These are phyloP conservation scores for Coriolopsis trogii DNA, from an alignment of 1,284 basidiomycete species.

Conservation along the genomic window DNA sequence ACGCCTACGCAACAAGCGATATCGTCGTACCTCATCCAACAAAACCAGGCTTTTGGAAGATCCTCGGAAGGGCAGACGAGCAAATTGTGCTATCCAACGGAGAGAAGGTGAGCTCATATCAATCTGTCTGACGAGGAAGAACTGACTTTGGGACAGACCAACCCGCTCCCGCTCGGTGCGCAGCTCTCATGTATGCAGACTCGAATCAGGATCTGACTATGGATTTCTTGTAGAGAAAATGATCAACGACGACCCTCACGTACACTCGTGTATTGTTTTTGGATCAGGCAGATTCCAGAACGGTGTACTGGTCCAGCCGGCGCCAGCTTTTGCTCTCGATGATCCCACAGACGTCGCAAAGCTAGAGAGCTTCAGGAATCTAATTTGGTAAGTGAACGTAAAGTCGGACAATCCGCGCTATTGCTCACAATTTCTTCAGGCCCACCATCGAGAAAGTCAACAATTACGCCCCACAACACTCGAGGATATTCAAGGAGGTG, in stretches of 20 bases:
- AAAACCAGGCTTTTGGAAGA: not conserved
- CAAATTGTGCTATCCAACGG: slow-evolving; percentile 6
- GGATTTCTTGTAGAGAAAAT: slow-evolving; percentile 24
- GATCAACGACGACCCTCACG: slow-evolving; percentile 35
- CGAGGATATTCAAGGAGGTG: slow-evolving; percentile 43
- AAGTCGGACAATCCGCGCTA: too few species aligned
- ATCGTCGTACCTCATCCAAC: slow-evolving; percentile 4
- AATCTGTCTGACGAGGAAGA: not conserved
- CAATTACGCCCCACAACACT: slow-evolving; percentile 41
- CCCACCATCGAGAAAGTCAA: slow-evolving; percentile 41
- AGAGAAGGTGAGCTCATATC: slow-evolving; percentile 1
- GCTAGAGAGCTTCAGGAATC: slow-evolving; percentile 29
- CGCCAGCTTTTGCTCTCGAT: slow-evolving; percentile 21
- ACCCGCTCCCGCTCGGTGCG: slow-evolving; percentile 8
- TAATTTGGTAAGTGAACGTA: slow-evolving; percentile 33
- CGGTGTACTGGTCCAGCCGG: slow-evolving; percentile 39
- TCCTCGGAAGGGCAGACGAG: slow-evolving; percentile 8
- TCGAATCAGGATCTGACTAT: not conserved
- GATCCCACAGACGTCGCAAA: slow-evolving; percentile 26
- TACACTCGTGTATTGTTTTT: slow-evolving; percentile 39
- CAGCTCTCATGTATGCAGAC: not conserved
- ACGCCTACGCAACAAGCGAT: slow-evolving; percentile 5
- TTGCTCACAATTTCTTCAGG: slow-evolving; percentile 25
- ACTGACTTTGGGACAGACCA: not conserved
- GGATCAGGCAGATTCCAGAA: slow-evolving; percentile 43